phyloP scores from a whole-genome alignment of 805 yeast genomes.

The Saturnispora gosingensis region DNA sequence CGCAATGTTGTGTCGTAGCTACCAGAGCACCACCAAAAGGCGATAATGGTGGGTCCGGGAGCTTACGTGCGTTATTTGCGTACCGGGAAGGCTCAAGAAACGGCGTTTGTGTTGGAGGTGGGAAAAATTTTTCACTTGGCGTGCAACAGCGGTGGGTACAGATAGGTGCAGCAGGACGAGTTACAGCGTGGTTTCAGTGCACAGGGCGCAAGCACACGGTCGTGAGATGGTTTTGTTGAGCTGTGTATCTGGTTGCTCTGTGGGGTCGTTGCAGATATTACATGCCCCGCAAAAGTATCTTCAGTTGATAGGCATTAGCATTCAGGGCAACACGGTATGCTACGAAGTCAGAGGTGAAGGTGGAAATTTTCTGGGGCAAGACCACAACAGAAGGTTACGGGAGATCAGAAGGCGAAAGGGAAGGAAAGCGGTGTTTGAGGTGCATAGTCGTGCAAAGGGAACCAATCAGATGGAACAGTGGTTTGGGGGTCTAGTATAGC shows the following conservation, averaged over 20 bases:
- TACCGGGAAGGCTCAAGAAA: background rate
- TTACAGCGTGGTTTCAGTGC: no score
- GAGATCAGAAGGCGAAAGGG: background rate
- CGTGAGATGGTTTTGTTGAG: background rate
- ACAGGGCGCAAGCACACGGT: no score
- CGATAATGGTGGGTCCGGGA: background rate
- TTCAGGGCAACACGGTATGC: background rate
- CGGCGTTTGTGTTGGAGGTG: background rate
- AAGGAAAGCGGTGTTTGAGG: background rate
- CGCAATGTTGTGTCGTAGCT: background rate
- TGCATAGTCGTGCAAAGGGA: no score
- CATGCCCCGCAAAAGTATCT: background rate
- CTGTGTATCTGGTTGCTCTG: background rate
- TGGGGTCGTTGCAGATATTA: background rate
- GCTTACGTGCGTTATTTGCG: background rate
- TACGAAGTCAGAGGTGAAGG: background rate
- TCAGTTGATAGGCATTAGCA: background rate
- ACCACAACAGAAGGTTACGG: background rate
- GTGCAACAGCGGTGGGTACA: background rate
- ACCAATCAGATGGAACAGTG: no score
- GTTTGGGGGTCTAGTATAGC: no score
- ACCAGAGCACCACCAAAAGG: background rate
- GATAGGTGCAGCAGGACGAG: no score
- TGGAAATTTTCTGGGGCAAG: background rate
- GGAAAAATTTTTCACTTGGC: background rate